phyloP scores from a whole-genome alignment of 257 asterid species.

The Solanum etuberosum region DNA sequence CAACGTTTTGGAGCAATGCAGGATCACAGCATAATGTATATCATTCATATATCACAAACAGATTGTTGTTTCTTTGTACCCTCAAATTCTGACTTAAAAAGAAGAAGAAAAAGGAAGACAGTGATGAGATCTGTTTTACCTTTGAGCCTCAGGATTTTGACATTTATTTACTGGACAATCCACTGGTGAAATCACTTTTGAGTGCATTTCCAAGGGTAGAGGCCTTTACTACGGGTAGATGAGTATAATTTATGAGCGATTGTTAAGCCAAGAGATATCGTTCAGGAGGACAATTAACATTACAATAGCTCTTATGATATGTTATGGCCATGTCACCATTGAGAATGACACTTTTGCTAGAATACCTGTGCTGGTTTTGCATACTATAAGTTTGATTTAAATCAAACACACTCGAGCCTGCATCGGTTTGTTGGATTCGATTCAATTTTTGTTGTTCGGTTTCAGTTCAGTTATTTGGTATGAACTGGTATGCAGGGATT shows the following conservation, averaged over 20 bases:
- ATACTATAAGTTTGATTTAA: neutral
- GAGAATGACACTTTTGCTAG: neutral
- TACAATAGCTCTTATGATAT: neutral
- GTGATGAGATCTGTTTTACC: neutral
- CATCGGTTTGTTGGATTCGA: neutral
- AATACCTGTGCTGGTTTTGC: neutral
- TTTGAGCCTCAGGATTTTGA: neutral
- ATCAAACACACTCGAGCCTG: neutral
- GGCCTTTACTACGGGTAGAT: neutral
- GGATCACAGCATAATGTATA: neutral
- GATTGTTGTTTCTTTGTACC: neutral
- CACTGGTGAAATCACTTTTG: neutral
- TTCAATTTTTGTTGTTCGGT: neutral
- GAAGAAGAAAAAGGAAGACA: neutral
- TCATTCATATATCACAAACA: neutral
- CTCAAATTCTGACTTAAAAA: neutral
- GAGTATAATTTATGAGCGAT: neutral
- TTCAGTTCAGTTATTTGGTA: neutral
- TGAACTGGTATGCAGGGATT: neutral
- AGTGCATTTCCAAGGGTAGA: neutral
- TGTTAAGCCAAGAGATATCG: neutral
- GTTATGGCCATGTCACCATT: neutral
- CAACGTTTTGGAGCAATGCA: neutral
- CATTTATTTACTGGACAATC: neutral
- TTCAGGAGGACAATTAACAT: neutral